Evolutionary conservation across 805 yeast genomes (phyloP).

Genomic region (Ogataea pignaliae): DNA sequence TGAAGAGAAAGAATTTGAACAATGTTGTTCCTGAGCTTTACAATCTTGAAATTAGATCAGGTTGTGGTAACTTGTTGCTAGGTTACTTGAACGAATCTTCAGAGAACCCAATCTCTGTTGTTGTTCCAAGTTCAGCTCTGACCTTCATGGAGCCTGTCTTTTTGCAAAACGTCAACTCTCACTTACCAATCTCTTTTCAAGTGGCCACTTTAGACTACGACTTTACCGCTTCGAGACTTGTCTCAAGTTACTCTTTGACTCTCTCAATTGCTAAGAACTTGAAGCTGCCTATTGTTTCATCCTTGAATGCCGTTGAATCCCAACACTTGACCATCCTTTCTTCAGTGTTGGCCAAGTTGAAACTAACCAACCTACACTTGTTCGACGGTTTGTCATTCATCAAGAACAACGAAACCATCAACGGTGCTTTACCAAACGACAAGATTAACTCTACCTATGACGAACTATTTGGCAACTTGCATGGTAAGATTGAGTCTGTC

Average conservation of each 20-base stretch:
- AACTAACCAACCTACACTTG: slow-evolving; percentile 61
- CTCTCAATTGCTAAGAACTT: slow-evolving; percentile 58
- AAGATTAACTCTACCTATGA: slow-evolving; percentile 37
- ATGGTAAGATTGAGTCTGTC: slow-evolving; percentile 18
- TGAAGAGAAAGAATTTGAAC: slow-evolving; percentile 45
- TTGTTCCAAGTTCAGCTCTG: slow-evolving; percentile 67
- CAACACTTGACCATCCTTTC: slow-evolving; percentile 66
- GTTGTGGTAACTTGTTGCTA: slow-evolving; percentile 74
- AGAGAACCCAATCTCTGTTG: slow-evolving; percentile 29
- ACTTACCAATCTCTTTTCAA: slow-evolving; percentile 63
- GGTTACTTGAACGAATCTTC: slow-evolving; percentile 51
- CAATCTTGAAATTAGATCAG: slow-evolving; percentile 69
- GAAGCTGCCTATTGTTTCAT: slow-evolving; percentile 65
- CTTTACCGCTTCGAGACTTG: slow-evolving; percentile 44
- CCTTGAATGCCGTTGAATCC: slow-evolving; percentile 57
- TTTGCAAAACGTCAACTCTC: slow-evolving; percentile 25
- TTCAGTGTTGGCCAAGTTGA: slow-evolving; percentile 58
- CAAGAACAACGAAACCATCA: slow-evolving; percentile 44
- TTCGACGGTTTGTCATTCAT: slow-evolving; percentile 75
- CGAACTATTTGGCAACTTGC: slow-evolving; percentile 31
- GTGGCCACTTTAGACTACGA: slow-evolving; percentile 77
- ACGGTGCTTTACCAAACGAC: slow-evolving; percentile 40
- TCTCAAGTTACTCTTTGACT: slow-evolving; percentile 60
- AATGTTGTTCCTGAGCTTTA: slow-evolving; percentile 60
- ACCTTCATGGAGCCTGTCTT: slow-evolving; percentile 63